Base-by-base conservation (phyloP, 2,329 filamentous ascomycete species). In the Neospermospora avenae region DNA sequence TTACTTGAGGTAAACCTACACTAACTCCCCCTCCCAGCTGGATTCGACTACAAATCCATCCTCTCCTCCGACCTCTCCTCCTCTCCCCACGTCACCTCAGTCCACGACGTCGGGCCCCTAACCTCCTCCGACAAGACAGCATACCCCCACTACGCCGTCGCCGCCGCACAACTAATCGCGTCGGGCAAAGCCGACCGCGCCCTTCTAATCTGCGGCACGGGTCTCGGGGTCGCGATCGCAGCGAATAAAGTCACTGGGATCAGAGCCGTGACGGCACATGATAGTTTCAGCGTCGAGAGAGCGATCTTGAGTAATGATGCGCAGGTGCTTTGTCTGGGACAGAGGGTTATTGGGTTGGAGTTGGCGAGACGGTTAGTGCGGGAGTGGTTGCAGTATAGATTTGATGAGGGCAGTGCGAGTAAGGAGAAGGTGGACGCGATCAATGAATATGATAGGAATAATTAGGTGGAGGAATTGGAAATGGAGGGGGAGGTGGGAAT, bases 241-340 rank as follows among this genome's bases (percentile, higher is more conserved):
- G 91, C 91, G 66, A 96, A 96, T 81, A 96, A 96, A 75, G 85
- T 96, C 65, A 87, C 86, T 59, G 91, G 91, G 5, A 85, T 96
- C 63, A 81, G 91, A 24, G 91, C 91, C n/a, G 91, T 96, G 18
- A 96, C 91, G 4, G 91, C 91, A 1, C 91, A 96, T 74, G 91
- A 96, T 73, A 87, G 86, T 66, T 96, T 93, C 78, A 87, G 83
- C 58, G 90, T 96, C 5, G 91, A 96, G 80, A 78, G 90, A 53
- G 86, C 88, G 20, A 83, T 96, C 11, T 76, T 93, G 70, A 91
- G 88, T 77, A 96, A 96, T 74, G 87, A 96, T 73, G 90, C 90
- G 3, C 91, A 96, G 76, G 90, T 96, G 34, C 77, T 96, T 63
- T 96, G 91, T 73, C 87, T 96, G 80, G 91, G 91, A 0, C 88